Evolutionary conservation across 2,329 filamentous ascomycete genomes (phyloP), one percentile per base, ranked within the genome.

Genomic region (Thermomyces lanuginosus): DNA sequence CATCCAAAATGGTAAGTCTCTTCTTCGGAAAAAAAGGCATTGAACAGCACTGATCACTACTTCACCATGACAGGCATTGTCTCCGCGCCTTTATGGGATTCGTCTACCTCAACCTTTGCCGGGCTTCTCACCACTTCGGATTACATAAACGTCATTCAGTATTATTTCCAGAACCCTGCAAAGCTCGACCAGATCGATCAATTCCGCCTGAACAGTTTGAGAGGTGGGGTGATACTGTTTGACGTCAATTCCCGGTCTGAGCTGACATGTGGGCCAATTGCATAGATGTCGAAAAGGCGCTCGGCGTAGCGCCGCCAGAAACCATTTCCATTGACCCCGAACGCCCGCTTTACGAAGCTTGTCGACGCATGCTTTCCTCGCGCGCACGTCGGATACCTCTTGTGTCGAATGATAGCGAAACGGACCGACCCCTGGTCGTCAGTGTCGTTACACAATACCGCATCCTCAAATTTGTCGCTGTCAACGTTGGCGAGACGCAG

Each of bases 81-180:
- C 30, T 98, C 89, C 16, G 89, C 89, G 27, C 89, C 89, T 26
- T 63, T 98, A 38, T 98, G 89, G 89, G 84, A 98, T 54, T 93
- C 86, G 14, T 76, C 79, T 38, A 80, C 76, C 3, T 92, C 84
- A 14, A 82, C 78, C 18, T 98, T 95, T 54, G 89, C 86, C 21
- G 89, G 89, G 20, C 69, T 98, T 25, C 66, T 98, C 38, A 98
- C 89, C 15, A 89, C 83, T 36, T 92, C 83, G 34, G 89, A 98
- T 57, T 98, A 89, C 53, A 91, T 98, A 58, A 98, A 98, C 47
- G 77, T 98, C 31, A 92, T 98, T 21, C 86, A 95, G 52, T 98
- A 98, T 57, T 95, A 98, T 62, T 93, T 83, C 64, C 84, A 95
- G 55, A 91, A 89, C 42, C 89, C 86, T 2, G 81, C 92, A 39